phyloP scores from a whole-genome alignment of 148 eudicot genomes.

The Diospyros lotus region DNA sequence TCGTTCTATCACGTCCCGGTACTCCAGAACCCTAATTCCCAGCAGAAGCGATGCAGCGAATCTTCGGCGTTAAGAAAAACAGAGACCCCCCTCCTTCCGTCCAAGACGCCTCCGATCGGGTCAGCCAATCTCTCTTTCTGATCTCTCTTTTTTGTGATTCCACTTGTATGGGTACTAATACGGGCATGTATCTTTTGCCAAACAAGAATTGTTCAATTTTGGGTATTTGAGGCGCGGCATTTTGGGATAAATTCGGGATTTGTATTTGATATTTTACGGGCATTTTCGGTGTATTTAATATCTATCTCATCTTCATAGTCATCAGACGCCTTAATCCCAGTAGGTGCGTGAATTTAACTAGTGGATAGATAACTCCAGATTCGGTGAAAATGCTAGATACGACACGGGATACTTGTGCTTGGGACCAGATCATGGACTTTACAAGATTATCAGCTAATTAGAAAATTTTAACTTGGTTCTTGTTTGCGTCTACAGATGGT shows the following conservation, averaged over 20 bases:
- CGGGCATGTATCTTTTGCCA: not conserved
- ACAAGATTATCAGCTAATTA: not conserved
- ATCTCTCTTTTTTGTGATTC: not conserved
- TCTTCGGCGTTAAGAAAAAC: conserved; percentile 74
- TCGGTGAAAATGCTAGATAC: too few relatives aligned
- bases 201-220: not conserved
- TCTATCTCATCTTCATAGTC: too few relatives aligned
- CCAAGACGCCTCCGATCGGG: conserved; percentile 76
- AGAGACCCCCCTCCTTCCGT: conserved; percentile 82
- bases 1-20: too few relatives aligned
- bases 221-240: not conserved
- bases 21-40: too few relatives aligned
- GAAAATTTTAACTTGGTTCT: too few relatives aligned
- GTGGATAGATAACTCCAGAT: too few relatives aligned
- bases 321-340: too few relatives aligned
- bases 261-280: not conserved
- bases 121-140: conserved; percentile 3
- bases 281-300: not conserved
- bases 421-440: not conserved
- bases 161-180: not conserved
- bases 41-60: conserved; percentile 45
- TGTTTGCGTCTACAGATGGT: too few relatives aligned
- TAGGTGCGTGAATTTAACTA: too few relatives aligned
- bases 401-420: not conserved
- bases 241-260: not conserved